Evolutionary conservation across 441 rosid genomes (phyloP), one percentile per base, ranked within the genome.

Genomic region (Jatropha podagrica): DNA sequence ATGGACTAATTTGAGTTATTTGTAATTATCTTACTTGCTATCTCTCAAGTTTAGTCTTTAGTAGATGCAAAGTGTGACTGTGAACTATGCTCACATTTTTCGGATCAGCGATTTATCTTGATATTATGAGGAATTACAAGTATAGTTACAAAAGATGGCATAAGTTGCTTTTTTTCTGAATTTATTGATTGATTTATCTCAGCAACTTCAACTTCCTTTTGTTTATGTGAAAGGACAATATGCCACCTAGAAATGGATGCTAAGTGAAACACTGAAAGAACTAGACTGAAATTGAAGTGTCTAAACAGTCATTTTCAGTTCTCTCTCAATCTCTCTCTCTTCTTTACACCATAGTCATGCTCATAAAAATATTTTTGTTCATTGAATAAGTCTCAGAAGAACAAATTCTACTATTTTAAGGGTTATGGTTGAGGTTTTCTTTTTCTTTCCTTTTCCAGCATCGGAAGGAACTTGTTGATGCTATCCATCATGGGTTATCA

Each of bases 391-490:
- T 12, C 17, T 59, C n/a, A 60, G 48, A 44, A 15, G 15, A 23
- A 27, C 46, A 15, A 55, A 46, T 7, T 12, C 26, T 8, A 15
- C 0, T 61, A 13, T 59, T 38, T 49, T 69, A 55, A 44, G 26
- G 12, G 12, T 49, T 67, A 13, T 42, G 9, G 32, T 69, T 82
- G 69, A 55, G 26, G 5, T 37, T 20, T 52, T 17, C 18, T 42
- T 81, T 44, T 44, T 44, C 8, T 32, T 76, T 76, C 77, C 38
- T 79, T 83, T 83, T 83, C 68, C 84, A 95, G 99, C 95, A 95
- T 78, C 90, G 99, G 48, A 92, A 87, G 80, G 94, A 95, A 77
- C 92, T 95, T 76, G 95, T 95, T 78, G 93, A 89, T 84, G 94
- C 95, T 32, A 87, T 95, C 79, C 96, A 74, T 85, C 96, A 80